phyloP scores from a whole-genome alignment of 169 alveolate species.

The Theileria luwenshuni region DNA sequence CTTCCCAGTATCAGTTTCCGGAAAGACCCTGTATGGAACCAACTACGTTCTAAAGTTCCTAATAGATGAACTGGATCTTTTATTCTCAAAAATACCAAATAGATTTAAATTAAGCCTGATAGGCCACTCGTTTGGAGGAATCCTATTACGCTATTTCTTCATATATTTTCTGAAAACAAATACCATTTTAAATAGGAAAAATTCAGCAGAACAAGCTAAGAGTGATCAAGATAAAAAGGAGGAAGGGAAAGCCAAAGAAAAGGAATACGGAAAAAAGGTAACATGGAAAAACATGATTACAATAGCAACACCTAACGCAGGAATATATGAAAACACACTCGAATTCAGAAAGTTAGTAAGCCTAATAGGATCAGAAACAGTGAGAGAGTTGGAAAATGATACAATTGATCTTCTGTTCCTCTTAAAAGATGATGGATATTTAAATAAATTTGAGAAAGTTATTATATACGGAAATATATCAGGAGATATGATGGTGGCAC shows the following conservation, averaged over 20 bases:
- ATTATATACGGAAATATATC: constrained; percentile 75
- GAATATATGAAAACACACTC: constrained; percentile 70
- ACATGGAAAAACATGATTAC: constrained; percentile 69
- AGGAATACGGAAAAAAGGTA: constrained; percentile 26
- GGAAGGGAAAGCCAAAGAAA: neutral
- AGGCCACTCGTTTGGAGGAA: constrained; percentile 80
- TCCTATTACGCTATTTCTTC: constrained; percentile 61
- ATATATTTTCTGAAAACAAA: constrained; percentile 46
- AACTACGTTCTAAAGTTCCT: constrained; percentile 68
- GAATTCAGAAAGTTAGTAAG: constrained; percentile 58
- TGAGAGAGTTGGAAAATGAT: constrained; percentile 73
- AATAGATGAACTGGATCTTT: constrained; percentile 58
- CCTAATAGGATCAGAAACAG: constrained; percentile 67
- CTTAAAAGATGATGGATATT: constrained; percentile 54
- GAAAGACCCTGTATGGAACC: constrained; percentile 74
- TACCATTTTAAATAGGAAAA: constrained; percentile 34
- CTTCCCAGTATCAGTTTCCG: constrained; percentile 70
- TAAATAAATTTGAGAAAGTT: constrained; percentile 66
- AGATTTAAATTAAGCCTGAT: constrained; percentile 66
- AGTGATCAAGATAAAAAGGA: neutral
- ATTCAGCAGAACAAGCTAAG: neutral
- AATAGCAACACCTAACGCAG: constrained; percentile 79
- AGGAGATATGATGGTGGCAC: constrained; percentile 78
- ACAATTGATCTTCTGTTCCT: constrained; percentile 65
- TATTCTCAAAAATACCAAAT: constrained; percentile 59